phyloP scores from a whole-genome alignment of 495 filamentous ascomycete genomes.

The Aspergillus olivimuriae region DNA sequence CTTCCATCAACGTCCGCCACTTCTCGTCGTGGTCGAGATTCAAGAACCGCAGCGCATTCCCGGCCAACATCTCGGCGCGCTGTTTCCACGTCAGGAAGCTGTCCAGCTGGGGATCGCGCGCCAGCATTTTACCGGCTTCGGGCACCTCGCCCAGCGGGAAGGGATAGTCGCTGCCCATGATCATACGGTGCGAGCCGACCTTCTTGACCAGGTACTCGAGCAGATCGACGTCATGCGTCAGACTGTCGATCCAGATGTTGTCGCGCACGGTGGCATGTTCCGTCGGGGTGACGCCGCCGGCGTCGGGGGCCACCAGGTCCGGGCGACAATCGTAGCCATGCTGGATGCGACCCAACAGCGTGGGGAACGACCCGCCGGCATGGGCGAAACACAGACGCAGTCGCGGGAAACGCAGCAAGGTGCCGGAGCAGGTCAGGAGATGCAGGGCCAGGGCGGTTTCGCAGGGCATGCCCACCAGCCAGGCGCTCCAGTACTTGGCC shows the following conservation, averaged over 20 bases:
- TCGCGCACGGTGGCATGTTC: conserved; percentile 11
- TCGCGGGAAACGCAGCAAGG: conserved; percentile 11
- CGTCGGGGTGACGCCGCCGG: conserved; percentile 12
- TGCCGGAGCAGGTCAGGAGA: conserved; percentile 11
- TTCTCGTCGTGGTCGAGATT: conserved; percentile 4
- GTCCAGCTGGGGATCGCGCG: conserved; percentile 9
- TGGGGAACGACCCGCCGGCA: conserved; percentile 13
- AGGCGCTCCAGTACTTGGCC: conserved; percentile 16
- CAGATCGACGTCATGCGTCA: conserved; percentile 18
- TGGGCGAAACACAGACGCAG: conserved; percentile 17
- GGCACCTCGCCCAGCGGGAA: conserved; percentile 21
- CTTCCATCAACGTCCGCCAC: conserved; percentile 2
- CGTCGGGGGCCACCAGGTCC: conserved; percentile 15
- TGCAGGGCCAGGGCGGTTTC: conserved; percentile 18
- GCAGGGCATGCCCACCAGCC: conserved; percentile 18
- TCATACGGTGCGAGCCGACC: conserved; percentile 11
- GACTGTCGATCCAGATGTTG: conserved; percentile 22
- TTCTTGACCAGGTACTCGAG: conserved; percentile 17
- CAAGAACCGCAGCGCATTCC: conserved; percentile 18
- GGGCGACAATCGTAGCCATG: conserved; percentile 20
- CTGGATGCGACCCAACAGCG: conserved; percentile 17
- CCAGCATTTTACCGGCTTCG: conserved; percentile 15
- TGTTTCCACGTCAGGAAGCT: conserved; percentile 11
- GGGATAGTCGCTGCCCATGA: conserved; percentile 23
- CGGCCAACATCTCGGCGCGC: conserved; percentile 15